Base-by-base conservation (phyloP, 495 filamentous ascomycete species). In the Barbatosphaeria neglecta region DNA sequence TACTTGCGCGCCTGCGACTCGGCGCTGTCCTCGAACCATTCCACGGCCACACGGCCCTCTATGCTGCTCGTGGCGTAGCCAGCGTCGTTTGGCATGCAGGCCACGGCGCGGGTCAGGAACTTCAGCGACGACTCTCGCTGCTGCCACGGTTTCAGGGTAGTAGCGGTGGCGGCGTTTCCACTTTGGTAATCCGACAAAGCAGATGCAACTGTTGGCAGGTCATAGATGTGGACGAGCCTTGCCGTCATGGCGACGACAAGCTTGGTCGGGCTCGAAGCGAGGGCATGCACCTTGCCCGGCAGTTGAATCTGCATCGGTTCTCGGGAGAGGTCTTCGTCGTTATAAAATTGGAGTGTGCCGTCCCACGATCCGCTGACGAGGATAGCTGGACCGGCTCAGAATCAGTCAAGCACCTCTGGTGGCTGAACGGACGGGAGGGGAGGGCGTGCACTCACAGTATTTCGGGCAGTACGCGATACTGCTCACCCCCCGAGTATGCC, bases 171-270 rank as follows among this genome's bases (percentile, higher is more conserved):
- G 37, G 70, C 63, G 13, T 41, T 41, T 19, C 39, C 39, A 15
- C 16, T 41, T 11, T 19, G 24, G 13, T 18, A 13, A 2, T 74
- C 59, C 54, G 81, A 60, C 2, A 78, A 69, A 1, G 75, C 64
- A 5, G 77, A 52, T 15, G 76, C 65, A 37, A 95, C 73, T 5
- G 81, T 64, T 22, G 79, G 72, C 8, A 98, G 78, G 55, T 95
- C 86, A 75, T 96, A 97, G 65, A 98, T 94, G 70, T 92, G 78
- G 38, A 95, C 72, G 0, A 84, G 75, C 37, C 92, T 86, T 33
- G 82, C 84, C n/a, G 90, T 84, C 90, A 97, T 96, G 44, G 88
- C 90, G 33, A 96, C 86, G 43, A 98, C 86, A 9, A 95, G 74
- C 54, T 88, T 93, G 24, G 86, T 84, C 15, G 85, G 68, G 41